Base-by-base conservation (phyloP, 2,329 filamentous ascomycete species). In the Coleophoma eucalyptorum region DNA sequence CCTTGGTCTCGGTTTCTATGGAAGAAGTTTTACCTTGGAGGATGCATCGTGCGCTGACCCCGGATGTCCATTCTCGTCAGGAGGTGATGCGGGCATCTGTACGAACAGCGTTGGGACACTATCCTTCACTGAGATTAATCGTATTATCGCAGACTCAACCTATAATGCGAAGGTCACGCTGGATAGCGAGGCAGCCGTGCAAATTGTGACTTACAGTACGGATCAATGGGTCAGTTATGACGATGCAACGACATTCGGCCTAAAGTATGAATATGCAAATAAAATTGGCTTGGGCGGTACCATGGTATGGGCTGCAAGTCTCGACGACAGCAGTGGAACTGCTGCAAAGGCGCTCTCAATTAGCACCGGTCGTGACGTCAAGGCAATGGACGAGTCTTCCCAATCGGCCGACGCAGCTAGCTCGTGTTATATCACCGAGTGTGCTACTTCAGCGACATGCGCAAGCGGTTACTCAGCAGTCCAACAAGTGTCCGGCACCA, bases 161-260 rank as follows among this genome's bases (percentile, higher is more conserved):
- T 35, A 35, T 35, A n/a, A 35, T 35, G 33, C 33, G n/a, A 35
- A 10, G 10, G 33, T 35, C n/a, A 35, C 33, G 10, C 33, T 51
- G n/a, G 41, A 43, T 21, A 16, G n/a, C 6, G 62, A 48, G 0
- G 65, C 26, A 1, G 48, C 41, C 3, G 40, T 41, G 19, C 33
- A 35, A 35, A 31, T 48, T 6, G 49, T 57, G 16, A 49, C 45
- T 3, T 65, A 49, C 50, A 50, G 48, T 20, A 35, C 19, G 16
- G 53, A 59, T 45, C 60, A 66, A 48, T 65, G 62, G 63, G 52
- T 65, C 11, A 55, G 56, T 4, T 65, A 59, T 49, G 62, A 65
- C 43, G 59, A 64, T 35, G 53, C 44, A 2, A 53, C 63, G 31
- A 57, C 61, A 41, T 55, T 61, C 55, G 34, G 58, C 43, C 33